A percentile compares a stretch with the other conserved stretches of the same genome.
These are phyloP conservation scores for Passiflora organensis DNA, from an alignment of 345 rosid genomes.

Conservation along the genomic window DNA sequence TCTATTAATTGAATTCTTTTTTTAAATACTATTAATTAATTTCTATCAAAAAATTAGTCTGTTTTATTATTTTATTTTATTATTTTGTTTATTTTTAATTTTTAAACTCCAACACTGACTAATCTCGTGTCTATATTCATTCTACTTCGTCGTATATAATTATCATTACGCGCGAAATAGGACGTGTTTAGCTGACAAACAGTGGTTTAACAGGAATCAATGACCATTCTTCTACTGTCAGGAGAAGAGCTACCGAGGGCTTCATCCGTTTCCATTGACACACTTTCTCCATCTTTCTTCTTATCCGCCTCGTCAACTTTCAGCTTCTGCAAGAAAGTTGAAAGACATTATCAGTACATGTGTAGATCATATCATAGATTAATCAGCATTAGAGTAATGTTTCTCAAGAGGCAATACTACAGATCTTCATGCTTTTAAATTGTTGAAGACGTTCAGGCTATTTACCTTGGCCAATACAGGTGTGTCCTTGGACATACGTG, in stretches of 20 bases:
- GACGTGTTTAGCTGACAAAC: too few relatives aligned
- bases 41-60: too few relatives aligned
- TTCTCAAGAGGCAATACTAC: neutral
- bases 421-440: neutral
- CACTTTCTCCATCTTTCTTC: conserved; percentile 18
- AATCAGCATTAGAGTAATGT: neutral
- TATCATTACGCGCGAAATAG: too few relatives aligned
- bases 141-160: neutral
- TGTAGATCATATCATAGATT: neutral
- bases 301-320: conserved; percentile 31
- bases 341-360: neutral
- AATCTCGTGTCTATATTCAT: too few relatives aligned
- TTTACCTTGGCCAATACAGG: conserved; percentile 32
- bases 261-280: conserved; percentile 25
- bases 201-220: conserved; percentile 13
- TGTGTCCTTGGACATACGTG: conserved; percentile 17
- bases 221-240: conserved; percentile 11
- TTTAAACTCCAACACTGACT: too few relatives aligned
- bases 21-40: too few relatives aligned
- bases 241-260: conserved; percentile 19
- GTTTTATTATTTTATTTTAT: too few relatives aligned
- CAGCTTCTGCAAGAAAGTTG: conserved; percentile 31
- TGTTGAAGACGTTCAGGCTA: neutral
- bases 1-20: too few relatives aligned
- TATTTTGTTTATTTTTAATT: too few relatives aligned